Base-by-base conservation (phyloP, 495 filamentous ascomycete genomes). In the Penicillium daleae region DNA sequence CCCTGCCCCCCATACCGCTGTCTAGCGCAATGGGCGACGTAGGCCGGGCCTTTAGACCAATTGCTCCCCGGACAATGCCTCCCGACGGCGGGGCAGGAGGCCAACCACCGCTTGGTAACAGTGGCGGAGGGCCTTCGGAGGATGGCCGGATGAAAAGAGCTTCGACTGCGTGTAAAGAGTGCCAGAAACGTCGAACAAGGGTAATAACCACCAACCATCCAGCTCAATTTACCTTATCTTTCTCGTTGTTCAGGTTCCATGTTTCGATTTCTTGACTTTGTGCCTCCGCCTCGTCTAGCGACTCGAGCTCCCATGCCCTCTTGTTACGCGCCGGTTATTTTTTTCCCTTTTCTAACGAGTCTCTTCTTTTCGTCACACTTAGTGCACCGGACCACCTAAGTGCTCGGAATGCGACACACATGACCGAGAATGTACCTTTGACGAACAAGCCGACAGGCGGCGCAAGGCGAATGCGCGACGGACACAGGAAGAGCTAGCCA, bases 101-200 rank as follows among this genome's bases (percentile, higher is more conserved):
- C n/a, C 40, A 56, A 24, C 54, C 27, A 42, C 63, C 66, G 10
- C 61, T 57, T 32, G 52, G 51, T 17, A 57, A 48, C 40, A 57
- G 44, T 19, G 31, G 15, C 12, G 64, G 64, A 50, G 51, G 22
- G 22, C 48, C 59, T 17, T 44, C 68, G 19, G 78, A 80, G 26
- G 77, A 81, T 10, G 62, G 58, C 37, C 71, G 74, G 51, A 74
- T 73, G 50, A 80, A 74, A 56, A 68, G 78, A 58, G 77, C 75
- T 9, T 80, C 77, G 12, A 74, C 73, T 13, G 78, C 78, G 24
- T 81, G 78, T 61, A 64, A 59, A 31, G 76, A 81, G 61, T 81
- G 78, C 63, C 74, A 81, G 63, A 71, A 63, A 52, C 68, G 75
- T 44, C 74, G 78, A 29, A 80, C 76, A 44, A 79, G 76, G 75